A percentile compares a stretch with the other conserved stretches of the same genome.
These are phyloP conservation scores for Austroboletus niveus DNA, from an alignment of 1,284 basidiomycete species.

Conservation along the genomic window DNA sequence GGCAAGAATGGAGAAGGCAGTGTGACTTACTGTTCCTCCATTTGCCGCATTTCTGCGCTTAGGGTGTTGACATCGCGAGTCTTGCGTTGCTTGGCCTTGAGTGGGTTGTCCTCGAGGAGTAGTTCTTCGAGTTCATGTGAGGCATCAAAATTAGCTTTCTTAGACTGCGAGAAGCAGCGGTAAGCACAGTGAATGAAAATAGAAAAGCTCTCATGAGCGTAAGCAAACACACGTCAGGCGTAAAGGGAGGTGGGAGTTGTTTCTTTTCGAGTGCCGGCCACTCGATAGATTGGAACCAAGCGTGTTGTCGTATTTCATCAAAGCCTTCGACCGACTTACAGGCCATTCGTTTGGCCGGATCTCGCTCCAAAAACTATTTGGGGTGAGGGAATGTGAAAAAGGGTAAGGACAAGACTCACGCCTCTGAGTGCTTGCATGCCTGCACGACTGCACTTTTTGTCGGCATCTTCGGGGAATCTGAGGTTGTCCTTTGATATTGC, in stretches of 20 bases:
- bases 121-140: constrained; percentile 97
- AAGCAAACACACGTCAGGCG: constrained; percentile 77
- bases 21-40: constrained; percentile 89
- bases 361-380: constrained; percentile 80
- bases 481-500: constrained; percentile 79
- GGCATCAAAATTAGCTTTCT: constrained; percentile 99
- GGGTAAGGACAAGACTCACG: constrained; percentile 42
- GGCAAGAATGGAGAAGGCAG: background rate
- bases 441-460: constrained; percentile 63
- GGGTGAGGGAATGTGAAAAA: constrained; percentile 9
- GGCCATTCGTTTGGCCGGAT: constrained; percentile 77
- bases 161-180: constrained; percentile 54
- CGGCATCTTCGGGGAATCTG: constrained; percentile 76
- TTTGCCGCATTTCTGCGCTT: constrained; percentile 89
- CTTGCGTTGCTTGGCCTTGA: constrained; percentile 93
- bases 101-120: constrained; percentile 92
- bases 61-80: constrained; percentile 81
- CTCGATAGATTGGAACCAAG: constrained; percentile 86
- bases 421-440: constrained; percentile 68
- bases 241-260: constrained; percentile 80
- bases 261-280: constrained; percentile 87
- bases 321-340: constrained; percentile 81
- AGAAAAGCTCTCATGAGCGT: background rate
- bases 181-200: background rate
- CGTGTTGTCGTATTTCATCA: constrained; percentile 74